Evolutionary conservation across 2,329 filamentous ascomycete species (phyloP).

Genomic region (Magnaporthiopsis incrustans): DNA sequence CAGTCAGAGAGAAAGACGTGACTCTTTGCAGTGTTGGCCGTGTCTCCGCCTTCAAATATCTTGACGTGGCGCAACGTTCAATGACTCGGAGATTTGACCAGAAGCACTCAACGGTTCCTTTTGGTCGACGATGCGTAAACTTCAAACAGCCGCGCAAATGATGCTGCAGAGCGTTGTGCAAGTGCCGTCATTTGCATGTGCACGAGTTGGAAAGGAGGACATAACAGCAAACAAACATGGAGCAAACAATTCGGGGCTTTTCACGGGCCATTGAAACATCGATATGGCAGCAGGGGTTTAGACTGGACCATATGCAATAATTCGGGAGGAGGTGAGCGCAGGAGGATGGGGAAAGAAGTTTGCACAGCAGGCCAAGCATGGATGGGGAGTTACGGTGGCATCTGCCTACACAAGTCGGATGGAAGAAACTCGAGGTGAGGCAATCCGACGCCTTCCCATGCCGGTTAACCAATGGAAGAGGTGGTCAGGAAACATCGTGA

Average conservation of each 20-base stretch:
- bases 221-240: too few species aligned
- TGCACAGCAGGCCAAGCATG: not conserved
- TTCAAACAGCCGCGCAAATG: not conserved
- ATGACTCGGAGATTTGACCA: not conserved
- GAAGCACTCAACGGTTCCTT: not conserved
- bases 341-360: not conserved
- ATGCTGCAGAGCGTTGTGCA: not conserved
- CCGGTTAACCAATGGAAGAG: not conserved
- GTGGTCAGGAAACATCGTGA: not conserved
- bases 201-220: too few species aligned
- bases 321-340: not conserved
- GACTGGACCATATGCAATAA: not conserved
- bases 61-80: not conserved
- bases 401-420: not conserved
- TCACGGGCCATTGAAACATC: not conserved
- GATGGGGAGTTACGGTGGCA: not conserved
- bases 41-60: not conserved
- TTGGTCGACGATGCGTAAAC: not conserved
- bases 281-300: not conserved
- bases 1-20: not conserved
- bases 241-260: not conserved
- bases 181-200: not conserved
- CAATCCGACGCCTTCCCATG: not conserved
- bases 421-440: not conserved
- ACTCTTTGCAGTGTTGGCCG: not conserved